These are phyloP conservation scores for Viola pubescens DNA, from an alignment of 441 rosid species.

Conservation along the genomic window DNA sequence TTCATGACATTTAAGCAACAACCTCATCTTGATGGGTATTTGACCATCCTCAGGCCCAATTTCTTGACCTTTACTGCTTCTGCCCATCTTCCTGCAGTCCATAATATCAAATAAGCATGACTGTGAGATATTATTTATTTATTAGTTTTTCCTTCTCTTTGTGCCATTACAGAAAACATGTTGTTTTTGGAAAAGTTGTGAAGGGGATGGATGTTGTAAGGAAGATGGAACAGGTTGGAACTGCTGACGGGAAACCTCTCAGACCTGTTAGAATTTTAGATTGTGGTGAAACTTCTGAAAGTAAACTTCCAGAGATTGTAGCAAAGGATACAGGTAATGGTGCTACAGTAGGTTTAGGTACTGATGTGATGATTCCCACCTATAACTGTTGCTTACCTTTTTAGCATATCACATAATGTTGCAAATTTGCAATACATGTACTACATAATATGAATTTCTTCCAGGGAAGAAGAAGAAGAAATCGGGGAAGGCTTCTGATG, in stretches of 20 bases:
- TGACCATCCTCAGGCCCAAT: neutral
- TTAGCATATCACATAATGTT: neutral
- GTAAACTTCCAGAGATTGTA: conserved; percentile 36
- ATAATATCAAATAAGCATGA: conserved; percentile 6
- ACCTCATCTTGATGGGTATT: conserved; percentile 91
- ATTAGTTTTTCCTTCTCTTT: conserved; percentile 17
- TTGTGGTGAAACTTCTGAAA: conserved; percentile 61
- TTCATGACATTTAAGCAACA: conserved; percentile 72
- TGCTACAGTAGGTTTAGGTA: neutral
- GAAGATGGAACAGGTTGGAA: conserved; percentile 72
- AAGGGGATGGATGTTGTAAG: conserved; percentile 77
- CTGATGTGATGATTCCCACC: conserved; percentile 1
- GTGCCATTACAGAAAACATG: conserved; percentile 69
- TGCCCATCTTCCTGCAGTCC: neutral
- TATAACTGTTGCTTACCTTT: conserved; percentile 4
- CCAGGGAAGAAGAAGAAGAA: conserved; percentile 53
- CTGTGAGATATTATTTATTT: conserved; percentile 3
- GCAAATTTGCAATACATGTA: neutral
- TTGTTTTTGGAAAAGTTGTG: conserved; percentile 83
- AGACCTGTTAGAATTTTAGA: conserved; percentile 58
- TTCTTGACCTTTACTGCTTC: neutral
- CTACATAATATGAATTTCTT: conserved; percentile 15
- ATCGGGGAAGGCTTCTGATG: conserved; percentile 42
- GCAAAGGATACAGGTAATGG: conserved; percentile 52
- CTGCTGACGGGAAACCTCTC: conserved; percentile 56